Conservation (phyloP, 495 filamentous ascomycete genomes). For the Melanomma pulvis-pyrius region DNA sequence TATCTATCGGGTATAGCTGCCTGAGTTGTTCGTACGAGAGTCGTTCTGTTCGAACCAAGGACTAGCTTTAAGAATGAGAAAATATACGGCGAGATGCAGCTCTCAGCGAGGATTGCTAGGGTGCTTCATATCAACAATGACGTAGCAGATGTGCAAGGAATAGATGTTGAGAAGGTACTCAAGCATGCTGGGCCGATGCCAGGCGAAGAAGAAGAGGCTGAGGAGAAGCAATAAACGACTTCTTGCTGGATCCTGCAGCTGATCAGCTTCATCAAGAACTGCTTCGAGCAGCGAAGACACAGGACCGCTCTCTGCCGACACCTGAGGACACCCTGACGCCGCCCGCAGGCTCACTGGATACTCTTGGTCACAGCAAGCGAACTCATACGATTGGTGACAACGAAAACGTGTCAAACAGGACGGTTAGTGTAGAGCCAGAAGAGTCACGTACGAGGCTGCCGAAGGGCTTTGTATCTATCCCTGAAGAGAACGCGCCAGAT, state of each 20-base stretch:
- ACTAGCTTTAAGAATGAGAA: neutral
- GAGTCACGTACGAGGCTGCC: neutral
- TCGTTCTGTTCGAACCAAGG: conserved; percentile 11
- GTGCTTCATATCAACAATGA: neutral
- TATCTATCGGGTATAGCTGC: conserved; percentile 30
- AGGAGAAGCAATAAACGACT: neutral
- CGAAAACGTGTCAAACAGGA: no score
- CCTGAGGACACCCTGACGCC: neutral
- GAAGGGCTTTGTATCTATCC: neutral
- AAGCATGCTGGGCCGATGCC: neutral
- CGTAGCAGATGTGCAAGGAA: neutral
- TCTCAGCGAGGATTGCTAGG: no score
- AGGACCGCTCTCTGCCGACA: neutral
- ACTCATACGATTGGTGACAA: no score
- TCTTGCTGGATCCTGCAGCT: neutral
- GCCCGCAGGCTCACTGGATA: neutral
- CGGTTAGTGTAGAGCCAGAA: neutral
- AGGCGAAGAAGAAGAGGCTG: neutral
- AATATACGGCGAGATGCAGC: neutral
- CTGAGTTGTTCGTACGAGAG: conserved; percentile 15
- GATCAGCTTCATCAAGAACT: neutral
- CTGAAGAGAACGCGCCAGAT: neutral
- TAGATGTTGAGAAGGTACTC: neutral
- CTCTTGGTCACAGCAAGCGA: neutral
- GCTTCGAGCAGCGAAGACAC: neutral